Evolutionary conservation across 2,329 filamentous ascomycete genomes (phyloP).

Genomic region (Furcasterigmium sp.): DNA sequence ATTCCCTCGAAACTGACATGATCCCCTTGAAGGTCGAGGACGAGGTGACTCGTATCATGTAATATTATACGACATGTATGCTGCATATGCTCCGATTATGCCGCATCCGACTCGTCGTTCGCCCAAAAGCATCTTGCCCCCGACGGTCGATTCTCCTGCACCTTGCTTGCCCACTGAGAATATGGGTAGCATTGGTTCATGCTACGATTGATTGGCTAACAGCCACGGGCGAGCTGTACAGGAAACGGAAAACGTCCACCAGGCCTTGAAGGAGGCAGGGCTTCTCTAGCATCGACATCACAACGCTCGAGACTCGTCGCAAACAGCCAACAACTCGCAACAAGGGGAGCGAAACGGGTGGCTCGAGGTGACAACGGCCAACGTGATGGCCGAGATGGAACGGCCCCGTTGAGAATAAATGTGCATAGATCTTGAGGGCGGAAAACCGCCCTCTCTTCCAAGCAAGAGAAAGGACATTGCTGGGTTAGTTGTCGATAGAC

Average conservation of each 20-base stretch:
- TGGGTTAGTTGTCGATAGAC: neutral
- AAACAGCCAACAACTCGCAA: no score
- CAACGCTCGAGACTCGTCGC: constrained; percentile 1
- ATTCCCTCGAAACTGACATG: constrained; percentile 38
- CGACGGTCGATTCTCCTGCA: constrained; percentile 1
- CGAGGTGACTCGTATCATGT: constrained; percentile 88
- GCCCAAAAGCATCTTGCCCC: constrained; percentile 1
- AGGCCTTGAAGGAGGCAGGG: constrained; percentile 32
- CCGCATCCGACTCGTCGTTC: constrained; percentile 5
- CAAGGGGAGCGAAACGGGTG: neutral
- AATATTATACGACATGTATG: constrained; percentile 24
- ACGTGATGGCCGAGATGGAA: constrained; percentile 4
- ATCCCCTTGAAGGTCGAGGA: constrained; percentile 69
- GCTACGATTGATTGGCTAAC: constrained; percentile 16
- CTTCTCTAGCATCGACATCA: constrained; percentile 25
- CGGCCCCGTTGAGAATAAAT: constrained; percentile 18
- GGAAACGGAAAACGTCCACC: constrained; percentile 28
- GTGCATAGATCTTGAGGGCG: constrained; percentile 40
- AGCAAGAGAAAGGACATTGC: constrained; percentile 28
- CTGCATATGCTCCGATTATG: constrained; percentile 4
- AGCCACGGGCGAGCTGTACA: constrained; percentile 15
- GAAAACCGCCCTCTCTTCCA: constrained; percentile 34
- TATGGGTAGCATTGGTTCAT: constrained; percentile 2
- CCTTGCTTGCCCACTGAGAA: neutral
- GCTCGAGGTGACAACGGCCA: constrained; percentile 3